A percentile compares a stretch with the other conserved stretches of the same genome.
phyloP scores from a whole-genome alignment of 352 stramenopile species.

The Phytophthora kernoviae region DNA sequence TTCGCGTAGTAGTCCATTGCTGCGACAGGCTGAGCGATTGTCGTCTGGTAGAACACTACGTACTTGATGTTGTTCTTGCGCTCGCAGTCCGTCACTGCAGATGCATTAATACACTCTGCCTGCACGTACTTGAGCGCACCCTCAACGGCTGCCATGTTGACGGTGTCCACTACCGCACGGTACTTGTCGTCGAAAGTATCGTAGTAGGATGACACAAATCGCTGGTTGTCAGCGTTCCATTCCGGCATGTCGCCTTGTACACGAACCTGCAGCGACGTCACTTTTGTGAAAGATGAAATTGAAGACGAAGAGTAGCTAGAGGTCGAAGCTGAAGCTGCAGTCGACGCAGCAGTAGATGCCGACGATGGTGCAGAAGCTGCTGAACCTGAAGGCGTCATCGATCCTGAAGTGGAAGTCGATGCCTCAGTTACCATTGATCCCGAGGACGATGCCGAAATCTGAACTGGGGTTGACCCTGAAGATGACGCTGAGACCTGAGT shows the following conservation, averaged over 20 bases:
- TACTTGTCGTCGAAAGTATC: conserved; percentile 50
- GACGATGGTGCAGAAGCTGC: not conserved
- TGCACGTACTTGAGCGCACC: conserved; percentile 70
- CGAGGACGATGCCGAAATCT: not conserved
- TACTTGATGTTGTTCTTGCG: conserved; percentile 68
- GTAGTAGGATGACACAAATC: conserved; percentile 47
- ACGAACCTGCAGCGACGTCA: conserved; percentile 50
- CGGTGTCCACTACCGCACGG: conserved; percentile 48
- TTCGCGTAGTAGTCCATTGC: conserved; percentile 57
- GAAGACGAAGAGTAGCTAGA: conserved; percentile 3
- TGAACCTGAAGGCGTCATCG: not conserved
- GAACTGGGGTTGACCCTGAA: not conserved
- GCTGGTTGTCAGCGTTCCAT: conserved; percentile 37
- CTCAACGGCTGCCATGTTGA: conserved; percentile 63
- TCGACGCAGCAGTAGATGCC: conserved; percentile 3
- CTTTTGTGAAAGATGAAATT: conserved; percentile 33
- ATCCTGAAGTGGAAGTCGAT: conserved; percentile 6
- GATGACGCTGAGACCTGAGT: not conserved
- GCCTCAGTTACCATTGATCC: not conserved
- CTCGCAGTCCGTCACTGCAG: conserved; percentile 38
- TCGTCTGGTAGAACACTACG: conserved; percentile 68
- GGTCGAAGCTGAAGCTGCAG: conserved; percentile 1
- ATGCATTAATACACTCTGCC: conserved; percentile 64
- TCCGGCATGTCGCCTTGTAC: conserved; percentile 53
- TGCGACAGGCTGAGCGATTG: conserved; percentile 43